Percentiles rank a stretch among this genome's conserved stretches.
These are phyloP conservation scores for Diversispora epigaea DNA, from an alignment of 192 early-diverging fungal genomes.

Conservation along the genomic window DNA sequence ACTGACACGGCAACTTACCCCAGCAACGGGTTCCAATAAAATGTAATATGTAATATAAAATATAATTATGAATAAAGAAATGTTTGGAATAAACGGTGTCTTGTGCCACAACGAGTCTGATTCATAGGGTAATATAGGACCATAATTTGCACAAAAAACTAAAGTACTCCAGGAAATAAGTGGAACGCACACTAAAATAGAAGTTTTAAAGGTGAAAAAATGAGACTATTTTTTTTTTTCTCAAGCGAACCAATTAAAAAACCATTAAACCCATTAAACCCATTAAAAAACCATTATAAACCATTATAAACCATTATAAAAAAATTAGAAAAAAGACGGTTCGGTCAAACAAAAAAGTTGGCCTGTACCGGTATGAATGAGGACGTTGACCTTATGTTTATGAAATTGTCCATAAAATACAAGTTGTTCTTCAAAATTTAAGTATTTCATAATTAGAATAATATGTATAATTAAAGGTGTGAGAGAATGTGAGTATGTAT, in stretches of 20 bases:
- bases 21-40: constrained; percentile 67
- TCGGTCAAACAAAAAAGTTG: not conserved
- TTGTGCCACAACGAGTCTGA: constrained; percentile 16
- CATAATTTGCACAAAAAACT: constrained; percentile 55
- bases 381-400: constrained; percentile 70
- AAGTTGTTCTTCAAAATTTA: constrained; percentile 74
- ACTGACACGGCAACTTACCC: too few species aligned
- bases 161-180: constrained; percentile 80
- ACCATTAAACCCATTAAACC: not conserved
- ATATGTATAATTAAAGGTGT: too few species aligned
- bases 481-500: too few species aligned
- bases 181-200: constrained; percentile 77
- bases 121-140: constrained; percentile 42
- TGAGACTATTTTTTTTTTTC: not conserved
- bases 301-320: not conserved
- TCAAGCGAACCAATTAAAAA: not conserved
- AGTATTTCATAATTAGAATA: constrained; percentile 39
- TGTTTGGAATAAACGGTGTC: constrained; percentile 44
- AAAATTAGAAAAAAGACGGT: not conserved
- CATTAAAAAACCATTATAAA: not conserved
- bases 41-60: constrained; percentile 77
- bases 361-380: constrained; percentile 64
- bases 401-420: constrained; percentile 76
- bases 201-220: not conserved
- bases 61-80: constrained; percentile 55